Evolutionary conservation across 2,329 filamentous ascomycete species (phyloP).

Genomic region (Ramularia endophylla): DNA sequence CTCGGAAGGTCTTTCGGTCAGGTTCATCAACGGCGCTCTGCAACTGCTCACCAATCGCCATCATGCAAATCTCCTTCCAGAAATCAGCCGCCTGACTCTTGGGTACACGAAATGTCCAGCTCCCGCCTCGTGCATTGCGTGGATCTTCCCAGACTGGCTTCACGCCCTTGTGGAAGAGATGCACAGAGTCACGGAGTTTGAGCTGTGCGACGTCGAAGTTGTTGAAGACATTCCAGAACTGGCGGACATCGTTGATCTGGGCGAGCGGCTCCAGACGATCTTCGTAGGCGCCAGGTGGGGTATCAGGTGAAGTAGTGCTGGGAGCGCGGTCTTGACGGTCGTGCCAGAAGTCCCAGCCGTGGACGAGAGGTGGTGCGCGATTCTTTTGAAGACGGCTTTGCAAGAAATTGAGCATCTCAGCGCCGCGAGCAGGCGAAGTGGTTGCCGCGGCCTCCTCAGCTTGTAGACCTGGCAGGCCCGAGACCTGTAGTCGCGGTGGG

Average conservation of each 20-base stretch:
- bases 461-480: constrained; percentile 56
- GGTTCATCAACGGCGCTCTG: constrained; percentile 56
- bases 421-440: constrained; percentile 66
- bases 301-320: constrained; percentile 12
- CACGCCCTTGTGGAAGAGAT: constrained; percentile 76
- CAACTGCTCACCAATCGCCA: constrained; percentile 77
- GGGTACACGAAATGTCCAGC: constrained; percentile 86
- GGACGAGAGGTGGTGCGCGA: constrained; percentile 45
- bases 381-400: constrained; percentile 36
- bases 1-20: constrained; percentile 54
- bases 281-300: constrained; percentile 32
- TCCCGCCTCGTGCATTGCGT: constrained; percentile 77
- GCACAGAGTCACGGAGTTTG: constrained; percentile 60
- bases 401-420: constrained; percentile 57
- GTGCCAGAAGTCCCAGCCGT: constrained; percentile 50
- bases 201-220: constrained; percentile 73
- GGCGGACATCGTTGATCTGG: constrained; percentile 41
- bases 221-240: constrained; percentile 51
- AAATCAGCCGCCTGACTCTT: constrained; percentile 66
- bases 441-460: constrained; percentile 52
- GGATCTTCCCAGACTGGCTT: constrained; percentile 82
- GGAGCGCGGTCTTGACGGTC: constrained; percentile 37
- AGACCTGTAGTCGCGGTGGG: constrained; percentile 18
- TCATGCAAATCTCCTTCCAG: constrained; percentile 74
- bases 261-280: constrained; percentile 42